Conservation (phyloP, 2,329 filamentous ascomycete genomes). For the Gnomoniopsis smithogilvyi region DNA sequence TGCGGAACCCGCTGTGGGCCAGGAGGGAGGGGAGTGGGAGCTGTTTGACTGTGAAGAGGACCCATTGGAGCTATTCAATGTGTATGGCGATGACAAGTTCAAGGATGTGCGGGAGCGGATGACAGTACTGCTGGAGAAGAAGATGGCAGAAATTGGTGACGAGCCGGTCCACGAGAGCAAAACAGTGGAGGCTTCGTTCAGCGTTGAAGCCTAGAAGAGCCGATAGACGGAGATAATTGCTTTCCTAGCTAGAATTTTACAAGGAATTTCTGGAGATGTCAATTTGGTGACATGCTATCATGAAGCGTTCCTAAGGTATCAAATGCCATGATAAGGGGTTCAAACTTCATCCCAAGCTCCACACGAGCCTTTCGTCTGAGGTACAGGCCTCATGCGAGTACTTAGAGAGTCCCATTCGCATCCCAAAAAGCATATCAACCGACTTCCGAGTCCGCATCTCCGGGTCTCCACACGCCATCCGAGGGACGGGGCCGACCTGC, state of each 20-base stretch:
- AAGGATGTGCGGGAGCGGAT: conserved; percentile 34
- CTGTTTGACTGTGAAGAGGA: conserved; percentile 50
- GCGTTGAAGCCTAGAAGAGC: neutral
- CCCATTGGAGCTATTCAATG: conserved; percentile 46
- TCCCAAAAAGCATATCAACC: neutral
- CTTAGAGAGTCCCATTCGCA: neutral
- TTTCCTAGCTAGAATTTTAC: too few relatives aligned
- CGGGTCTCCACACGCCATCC: neutral
- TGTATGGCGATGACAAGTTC: conserved; percentile 37
- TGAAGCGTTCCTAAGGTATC: too few relatives aligned
- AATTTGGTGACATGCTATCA: neutral
- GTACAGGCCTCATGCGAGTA: too few relatives aligned
- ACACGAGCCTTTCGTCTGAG: too few relatives aligned
- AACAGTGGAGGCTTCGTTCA: conserved; percentile 4
- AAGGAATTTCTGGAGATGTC: neutral
- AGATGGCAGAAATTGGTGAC: conserved; percentile 52
- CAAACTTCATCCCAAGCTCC: too few relatives aligned
- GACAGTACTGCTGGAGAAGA: conserved; percentile 39
- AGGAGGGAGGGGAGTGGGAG: conserved; percentile 48
- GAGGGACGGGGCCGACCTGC: neutral
- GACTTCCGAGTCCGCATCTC: conserved; percentile 10
- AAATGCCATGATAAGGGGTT: too few relatives aligned
- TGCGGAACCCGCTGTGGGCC: conserved; percentile 31
- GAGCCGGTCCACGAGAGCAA: conserved; percentile 31
- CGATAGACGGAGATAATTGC: neutral